Conservation (phyloP, 2,329 filamentous ascomycete species). For the Trichoderma sp. region DNA sequence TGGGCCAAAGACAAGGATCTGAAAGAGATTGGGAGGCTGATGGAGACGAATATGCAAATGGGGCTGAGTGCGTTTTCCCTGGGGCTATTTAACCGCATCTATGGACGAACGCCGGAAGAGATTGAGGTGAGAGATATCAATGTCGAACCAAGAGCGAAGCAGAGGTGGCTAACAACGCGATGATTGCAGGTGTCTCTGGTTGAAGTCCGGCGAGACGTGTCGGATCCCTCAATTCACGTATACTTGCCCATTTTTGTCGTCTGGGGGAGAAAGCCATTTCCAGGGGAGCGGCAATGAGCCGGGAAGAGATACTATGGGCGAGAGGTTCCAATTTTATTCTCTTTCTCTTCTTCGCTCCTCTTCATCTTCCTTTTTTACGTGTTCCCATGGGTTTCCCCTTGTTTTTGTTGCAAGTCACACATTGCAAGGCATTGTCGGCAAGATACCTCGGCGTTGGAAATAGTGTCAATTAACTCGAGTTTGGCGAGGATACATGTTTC, state of each 20-base stretch:
- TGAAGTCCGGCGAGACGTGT: slow-evolving; percentile 46
- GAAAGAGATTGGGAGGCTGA: slow-evolving; percentile 44
- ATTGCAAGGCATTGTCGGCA: neutral
- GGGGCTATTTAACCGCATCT: slow-evolving; percentile 40
- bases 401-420: neutral
- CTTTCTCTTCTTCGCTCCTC: neutral
- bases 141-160: neutral
- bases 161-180: neutral
- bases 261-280: slow-evolving; percentile 47
- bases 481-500: neutral
- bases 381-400: no score
- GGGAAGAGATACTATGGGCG: neutral
- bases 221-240: slow-evolving; percentile 45
- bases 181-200: slow-evolving; percentile 44
- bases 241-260: slow-evolving; percentile 51
- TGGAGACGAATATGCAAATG: slow-evolving; percentile 42
- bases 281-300: neutral
- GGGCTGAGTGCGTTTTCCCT: slow-evolving; percentile 46
- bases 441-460: neutral
- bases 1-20: slow-evolving; percentile 49
- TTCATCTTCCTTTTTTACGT: neutral
- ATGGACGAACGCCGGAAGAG: slow-evolving; percentile 42
- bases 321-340: neutral
- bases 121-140: slow-evolving; percentile 42
- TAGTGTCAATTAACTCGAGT: neutral